Percentiles rank a stretch among this genome's conserved stretches.
These are phyloP conservation scores for Prunus davidiana DNA, from an alignment of 306 rosid species.

Conservation along the genomic window DNA sequence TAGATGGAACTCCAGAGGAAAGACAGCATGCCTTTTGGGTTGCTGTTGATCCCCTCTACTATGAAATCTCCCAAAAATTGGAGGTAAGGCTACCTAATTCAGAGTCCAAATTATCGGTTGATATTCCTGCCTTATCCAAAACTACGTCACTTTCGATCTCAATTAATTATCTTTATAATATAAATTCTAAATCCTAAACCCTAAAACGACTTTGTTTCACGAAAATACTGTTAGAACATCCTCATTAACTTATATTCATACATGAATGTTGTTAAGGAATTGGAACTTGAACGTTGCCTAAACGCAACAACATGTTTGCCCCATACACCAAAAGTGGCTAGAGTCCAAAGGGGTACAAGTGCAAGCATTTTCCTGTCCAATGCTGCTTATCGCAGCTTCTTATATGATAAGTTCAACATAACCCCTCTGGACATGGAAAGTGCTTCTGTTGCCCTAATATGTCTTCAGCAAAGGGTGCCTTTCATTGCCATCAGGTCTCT, in stretches of 20 bases:
- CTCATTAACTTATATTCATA: neutral
- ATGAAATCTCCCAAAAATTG: conserved; percentile 25
- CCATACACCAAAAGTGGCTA: conserved; percentile 32
- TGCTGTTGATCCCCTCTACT: conserved; percentile 42
- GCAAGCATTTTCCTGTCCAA: conserved; percentile 34
- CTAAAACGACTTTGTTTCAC: neutral
- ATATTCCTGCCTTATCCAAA: neutral
- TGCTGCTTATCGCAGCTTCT: conserved; percentile 42
- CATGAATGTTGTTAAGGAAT: neutral
- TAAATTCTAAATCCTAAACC: neutral
- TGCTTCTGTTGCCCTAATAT: conserved; percentile 46
- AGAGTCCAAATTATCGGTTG: neutral
- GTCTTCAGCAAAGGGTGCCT: conserved; percentile 19
- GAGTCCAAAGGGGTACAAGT: conserved; percentile 45
- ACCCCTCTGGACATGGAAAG: conserved; percentile 46
- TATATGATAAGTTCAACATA: conserved; percentile 34
- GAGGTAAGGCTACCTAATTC: conserved; percentile 23
- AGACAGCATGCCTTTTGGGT: conserved; percentile 55
- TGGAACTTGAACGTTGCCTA: conserved; percentile 28
- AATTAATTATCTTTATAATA: neutral
- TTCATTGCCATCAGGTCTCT: conserved; percentile 9
- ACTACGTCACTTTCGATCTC: neutral
- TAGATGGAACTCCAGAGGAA: conserved; percentile 53
- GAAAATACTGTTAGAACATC: neutral
- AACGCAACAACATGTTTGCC: conserved; percentile 48